Evolutionary conservation across 768 basidiomycete genomes (phyloP), one percentile per base, ranked within the genome.

Genomic region (Termitomyces sp.): DNA sequence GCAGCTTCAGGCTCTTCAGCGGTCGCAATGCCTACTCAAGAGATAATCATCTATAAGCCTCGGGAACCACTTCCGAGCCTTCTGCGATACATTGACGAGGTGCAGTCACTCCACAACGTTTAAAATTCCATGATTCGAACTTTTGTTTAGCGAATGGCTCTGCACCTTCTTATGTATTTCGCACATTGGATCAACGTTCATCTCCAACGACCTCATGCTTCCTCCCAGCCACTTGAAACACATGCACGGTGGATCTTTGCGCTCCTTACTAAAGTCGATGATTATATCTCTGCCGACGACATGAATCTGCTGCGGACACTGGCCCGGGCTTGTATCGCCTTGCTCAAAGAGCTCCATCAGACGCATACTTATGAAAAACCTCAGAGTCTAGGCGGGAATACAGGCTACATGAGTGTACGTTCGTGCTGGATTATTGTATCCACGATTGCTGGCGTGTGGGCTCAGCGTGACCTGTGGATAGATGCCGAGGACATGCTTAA

Each of bases 151-250:
- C 81, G 82, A 67, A 84, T 79, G 71, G 84, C 89, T 5, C 70
- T 93, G 32, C 91, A 91, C 69, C 79, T 93, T 49, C 73, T 94
- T 61, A 91, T 90, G 89, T 92, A 92, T 71, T 92, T 92, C 71
- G 80, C 85, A 18, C 83, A 92, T 67, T 94, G 91, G 91, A 86
- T 91, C 64, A 87, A 87, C 64, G 60, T 81, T 15, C 80, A 89
- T 62, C 70, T 90, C 7, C 79, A 85, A 50, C 73, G 79, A 24
- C 73, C 71, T 7, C 74, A 78, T 59, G 66, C 75, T 35, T 68
- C 67, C 22, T 64, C 70, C 65, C 70, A 72, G 39, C 80, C 84
- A 20, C 82, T 81, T 13, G 81, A 83, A 65, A 74, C 77, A 39
- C 90, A 93, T 67, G 84, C 85, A 18, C 82, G 82, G 36, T 94